Conservation (phyloP, 768 basidiomycete genomes). For the Lyophyllum shimeji region DNA sequence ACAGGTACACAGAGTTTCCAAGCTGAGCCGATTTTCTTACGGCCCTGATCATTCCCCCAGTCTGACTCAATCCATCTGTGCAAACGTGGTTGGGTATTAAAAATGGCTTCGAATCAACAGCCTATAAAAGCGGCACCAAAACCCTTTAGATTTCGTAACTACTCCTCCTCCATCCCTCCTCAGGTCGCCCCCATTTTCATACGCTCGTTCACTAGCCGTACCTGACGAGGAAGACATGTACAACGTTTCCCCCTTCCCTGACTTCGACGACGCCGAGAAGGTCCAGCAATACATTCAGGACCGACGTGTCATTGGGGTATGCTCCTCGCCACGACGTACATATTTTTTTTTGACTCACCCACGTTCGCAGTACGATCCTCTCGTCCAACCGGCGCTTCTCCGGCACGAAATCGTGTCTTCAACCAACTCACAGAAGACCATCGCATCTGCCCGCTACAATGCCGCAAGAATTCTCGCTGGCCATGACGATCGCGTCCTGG, state of each 20-base stretch:
- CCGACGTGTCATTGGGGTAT: constrained; percentile 75
- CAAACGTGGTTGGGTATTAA: constrained; percentile 12
- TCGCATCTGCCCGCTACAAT: constrained; percentile 76
- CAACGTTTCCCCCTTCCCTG: constrained; percentile 62
- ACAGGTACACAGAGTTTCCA: neutral
- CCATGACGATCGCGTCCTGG: constrained; percentile 81
- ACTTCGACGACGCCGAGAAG: constrained; percentile 59
- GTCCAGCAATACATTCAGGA: constrained; percentile 78
- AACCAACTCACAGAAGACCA: constrained; percentile 64
- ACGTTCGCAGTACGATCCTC: constrained; percentile 80
- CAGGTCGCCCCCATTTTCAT: constrained; percentile 17
- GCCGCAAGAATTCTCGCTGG: constrained; percentile 82
- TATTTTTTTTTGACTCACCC: constrained; percentile 14
- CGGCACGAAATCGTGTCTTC: constrained; percentile 81
- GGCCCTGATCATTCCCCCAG: constrained; percentile 2
- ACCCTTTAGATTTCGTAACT: constrained; percentile 37
- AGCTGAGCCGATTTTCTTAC: neutral
- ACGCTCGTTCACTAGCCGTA: constrained; percentile 32
- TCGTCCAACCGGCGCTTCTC: constrained; percentile 90
- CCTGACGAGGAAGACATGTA: constrained; percentile 43
- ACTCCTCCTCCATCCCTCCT: constrained; percentile 17
- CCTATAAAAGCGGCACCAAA: constrained; percentile 22
- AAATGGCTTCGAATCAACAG: constrained; percentile 11
- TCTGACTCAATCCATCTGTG: constrained; percentile 17
- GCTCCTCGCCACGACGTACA: constrained; percentile 23